Conservation (phyloP, 108 stramenopile species). For the Cylindrotheca fusiformis region DNA sequence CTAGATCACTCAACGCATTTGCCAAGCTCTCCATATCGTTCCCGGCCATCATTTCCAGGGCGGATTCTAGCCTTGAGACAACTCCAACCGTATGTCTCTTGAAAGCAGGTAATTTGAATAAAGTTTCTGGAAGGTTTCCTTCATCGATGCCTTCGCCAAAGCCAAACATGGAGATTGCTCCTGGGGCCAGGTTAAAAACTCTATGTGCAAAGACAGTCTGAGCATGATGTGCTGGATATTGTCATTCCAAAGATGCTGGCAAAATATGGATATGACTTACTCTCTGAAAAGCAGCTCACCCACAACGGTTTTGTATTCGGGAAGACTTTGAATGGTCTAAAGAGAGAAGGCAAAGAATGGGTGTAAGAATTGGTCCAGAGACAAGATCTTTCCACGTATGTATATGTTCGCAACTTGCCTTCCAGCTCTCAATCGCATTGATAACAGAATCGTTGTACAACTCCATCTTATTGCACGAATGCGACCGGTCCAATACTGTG, state of each 20-base stretch:
- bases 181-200: conserved; percentile 32
- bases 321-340: background rate
- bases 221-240: too few species aligned
- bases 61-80: conserved; percentile 24
- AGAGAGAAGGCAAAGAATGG: background rate
- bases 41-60: conserved; percentile 23
- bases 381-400: too few species aligned
- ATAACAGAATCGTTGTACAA: background rate
- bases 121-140: conserved; percentile 16
- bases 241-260: too few species aligned
- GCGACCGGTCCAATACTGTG: too few species aligned
- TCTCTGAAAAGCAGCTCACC: conserved; percentile 3
- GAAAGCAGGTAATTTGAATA: conserved; percentile 24
- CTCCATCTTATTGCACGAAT: too few species aligned
- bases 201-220: too few species aligned
- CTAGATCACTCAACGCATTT: conserved; percentile 8
- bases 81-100: conserved; percentile 24
- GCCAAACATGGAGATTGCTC: conserved; percentile 7
- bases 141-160: conserved; percentile 2
- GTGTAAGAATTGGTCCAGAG: background rate
- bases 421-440: background rate
- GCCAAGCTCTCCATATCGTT: conserved; percentile 19
- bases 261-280: too few species aligned
- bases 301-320: conserved; percentile 1
- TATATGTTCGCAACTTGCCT: background rate